phyloP scores from a whole-genome alignment of 805 yeast species.

The Deakozyma indianensis region DNA sequence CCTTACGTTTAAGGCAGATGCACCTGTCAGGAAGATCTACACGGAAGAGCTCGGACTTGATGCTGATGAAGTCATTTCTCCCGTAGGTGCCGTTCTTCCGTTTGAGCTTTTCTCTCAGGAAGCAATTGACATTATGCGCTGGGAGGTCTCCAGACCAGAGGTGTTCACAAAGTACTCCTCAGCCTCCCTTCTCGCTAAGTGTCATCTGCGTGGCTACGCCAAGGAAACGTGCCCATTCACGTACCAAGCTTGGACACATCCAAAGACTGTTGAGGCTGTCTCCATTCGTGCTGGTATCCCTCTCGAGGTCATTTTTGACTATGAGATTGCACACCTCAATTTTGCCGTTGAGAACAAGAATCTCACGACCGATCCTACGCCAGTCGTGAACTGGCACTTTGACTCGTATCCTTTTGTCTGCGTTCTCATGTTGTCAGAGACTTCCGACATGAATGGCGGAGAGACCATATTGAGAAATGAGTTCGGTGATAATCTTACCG shows the following conservation, averaged over 20 bases:
- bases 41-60: conserved; percentile 37
- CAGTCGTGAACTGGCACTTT: conserved; percentile 47
- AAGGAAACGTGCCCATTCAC: conserved; percentile 35
- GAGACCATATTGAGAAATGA: conserved; percentile 34
- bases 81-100: conserved; percentile 44
- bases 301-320: conserved; percentile 39
- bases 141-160: conserved; percentile 36
- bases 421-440: conserved; percentile 48
- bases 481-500: conserved; percentile 10
- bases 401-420: conserved; percentile 55
- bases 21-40: conserved; percentile 22
- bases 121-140: conserved; percentile 43
- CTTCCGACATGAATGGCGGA: conserved; percentile 45
- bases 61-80: conserved; percentile 33
- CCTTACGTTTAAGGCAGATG: conserved; percentile 17
- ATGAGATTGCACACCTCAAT: conserved; percentile 41
- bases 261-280: conserved; percentile 38
- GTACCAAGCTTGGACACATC: conserved; percentile 44
- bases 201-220: conserved; percentile 34
- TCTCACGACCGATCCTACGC: conserved; percentile 13
- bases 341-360: conserved; percentile 16
- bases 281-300: conserved; percentile 47
- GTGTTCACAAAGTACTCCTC: conserved; percentile 32
- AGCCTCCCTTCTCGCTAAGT: conserved; percentile 25
- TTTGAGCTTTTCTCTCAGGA: conserved; percentile 49